phyloP scores from a whole-genome alignment of 192 early-diverging fungal species.

The Podila epicladia region DNA sequence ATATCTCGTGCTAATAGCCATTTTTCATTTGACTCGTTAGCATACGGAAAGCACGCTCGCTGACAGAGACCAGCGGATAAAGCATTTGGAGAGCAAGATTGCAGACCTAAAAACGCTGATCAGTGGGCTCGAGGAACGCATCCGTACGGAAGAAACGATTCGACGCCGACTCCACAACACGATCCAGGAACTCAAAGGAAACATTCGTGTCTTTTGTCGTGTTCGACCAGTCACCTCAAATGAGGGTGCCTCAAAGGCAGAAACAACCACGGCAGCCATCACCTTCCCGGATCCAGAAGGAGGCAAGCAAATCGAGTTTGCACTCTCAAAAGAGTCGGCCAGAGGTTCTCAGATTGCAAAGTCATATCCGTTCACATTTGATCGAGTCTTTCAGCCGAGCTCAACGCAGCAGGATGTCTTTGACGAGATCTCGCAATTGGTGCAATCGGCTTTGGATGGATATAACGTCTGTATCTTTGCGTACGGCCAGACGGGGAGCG shows the following conservation, averaged over 20 bases:
- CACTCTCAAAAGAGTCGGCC: constrained; percentile 57
- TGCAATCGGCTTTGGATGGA: constrained; percentile 95
- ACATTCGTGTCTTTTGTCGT: constrained; percentile 97
- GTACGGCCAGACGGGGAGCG: constrained; percentile 96
- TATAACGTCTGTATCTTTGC: constrained; percentile 99
- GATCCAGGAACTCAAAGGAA: constrained; percentile 95
- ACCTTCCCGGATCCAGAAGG: constrained; percentile 33
- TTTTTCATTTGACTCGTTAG: constrained; percentile 6
- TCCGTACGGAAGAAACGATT: constrained; percentile 69
- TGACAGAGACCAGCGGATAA: constrained; percentile 56
- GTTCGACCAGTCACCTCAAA: constrained; percentile 78
- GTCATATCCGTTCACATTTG: constrained; percentile 83
- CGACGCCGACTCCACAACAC: constrained; percentile 91
- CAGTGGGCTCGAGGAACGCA: constrained; percentile 29
- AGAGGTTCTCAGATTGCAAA: constrained; percentile 55
- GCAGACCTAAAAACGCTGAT: constrained; percentile 5
- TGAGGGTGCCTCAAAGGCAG: constrained; percentile 3
- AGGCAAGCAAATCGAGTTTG: constrained; percentile 73
- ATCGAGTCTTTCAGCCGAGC: constrained; percentile 80
- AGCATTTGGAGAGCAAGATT: constrained; percentile 14
- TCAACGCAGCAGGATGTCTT: constrained; percentile 84
- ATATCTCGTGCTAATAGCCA: not conserved
- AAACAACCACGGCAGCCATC: constrained; percentile 23
- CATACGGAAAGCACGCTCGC: constrained; percentile 43
- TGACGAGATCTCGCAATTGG: constrained; percentile 95